Conservation (phyloP, 1,139 yeast species). For the Blastobotrys apis region DNA sequence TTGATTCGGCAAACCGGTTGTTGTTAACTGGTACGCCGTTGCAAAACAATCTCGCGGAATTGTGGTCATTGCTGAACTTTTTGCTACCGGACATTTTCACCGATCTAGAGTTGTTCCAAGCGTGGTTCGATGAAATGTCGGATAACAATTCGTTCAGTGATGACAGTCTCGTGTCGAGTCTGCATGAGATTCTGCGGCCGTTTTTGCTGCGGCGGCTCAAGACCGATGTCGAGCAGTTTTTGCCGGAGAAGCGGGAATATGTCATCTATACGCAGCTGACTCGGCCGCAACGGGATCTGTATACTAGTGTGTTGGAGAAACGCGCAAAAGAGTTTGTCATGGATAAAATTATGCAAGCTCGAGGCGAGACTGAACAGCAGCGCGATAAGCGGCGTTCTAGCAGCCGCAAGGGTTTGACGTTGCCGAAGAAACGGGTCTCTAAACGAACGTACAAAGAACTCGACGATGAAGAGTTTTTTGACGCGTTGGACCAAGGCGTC, state of each 20-base stretch:
- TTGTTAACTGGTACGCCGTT: slow-evolving; percentile 89
- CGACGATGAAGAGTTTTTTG: slow-evolving; percentile 17
- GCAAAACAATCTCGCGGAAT: slow-evolving; percentile 81
- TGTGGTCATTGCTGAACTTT: slow-evolving; percentile 87
- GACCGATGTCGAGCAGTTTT: slow-evolving; percentile 56
- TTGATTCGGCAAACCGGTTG: slow-evolving; percentile 59
- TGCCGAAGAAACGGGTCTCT: neutral
- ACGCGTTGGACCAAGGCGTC: slow-evolving; percentile 11
- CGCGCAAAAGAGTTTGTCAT: slow-evolving; percentile 34
- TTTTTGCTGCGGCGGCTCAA: slow-evolving; percentile 80
- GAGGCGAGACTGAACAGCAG: slow-evolving; percentile 13
- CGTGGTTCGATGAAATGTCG: slow-evolving; percentile 83
- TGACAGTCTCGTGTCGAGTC: slow-evolving; percentile 62
- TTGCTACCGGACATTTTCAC: slow-evolving; percentile 89
- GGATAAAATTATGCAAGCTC: slow-evolving; percentile 35
- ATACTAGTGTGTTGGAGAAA: slow-evolving; percentile 53
- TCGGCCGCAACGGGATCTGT: slow-evolving; percentile 57
- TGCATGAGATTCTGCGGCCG: slow-evolving; percentile 86
- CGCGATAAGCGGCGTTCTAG: neutral
- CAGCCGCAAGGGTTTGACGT: neutral
- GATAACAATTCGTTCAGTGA: slow-evolving; percentile 49
- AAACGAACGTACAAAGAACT: slow-evolving; percentile 10
- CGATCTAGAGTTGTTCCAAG: slow-evolving; percentile 81
- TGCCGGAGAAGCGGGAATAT: slow-evolving; percentile 90
- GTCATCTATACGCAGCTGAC: slow-evolving; percentile 70